Percentiles rank a stretch among this genome's conserved stretches.
Evolutionary conservation across 768 basidiomycete species (phyloP).

Genomic region (Tricholoma terreum): DNA sequence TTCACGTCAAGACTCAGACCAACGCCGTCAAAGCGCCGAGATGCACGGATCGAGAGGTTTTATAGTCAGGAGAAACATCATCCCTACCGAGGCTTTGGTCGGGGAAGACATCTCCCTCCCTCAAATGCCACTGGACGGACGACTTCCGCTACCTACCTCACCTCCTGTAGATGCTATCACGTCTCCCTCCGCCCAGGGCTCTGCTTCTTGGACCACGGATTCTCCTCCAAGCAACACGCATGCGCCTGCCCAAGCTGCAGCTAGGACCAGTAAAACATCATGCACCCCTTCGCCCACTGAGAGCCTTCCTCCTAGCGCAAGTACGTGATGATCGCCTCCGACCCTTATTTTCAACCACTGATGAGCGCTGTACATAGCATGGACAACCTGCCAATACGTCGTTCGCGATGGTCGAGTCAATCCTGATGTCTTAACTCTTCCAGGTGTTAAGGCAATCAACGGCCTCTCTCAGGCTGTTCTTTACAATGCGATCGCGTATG

Average conservation of each 20-base stretch:
- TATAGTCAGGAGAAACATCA: background rate
- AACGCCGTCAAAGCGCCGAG: background rate
- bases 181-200: background rate
- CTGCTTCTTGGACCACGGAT: background rate
- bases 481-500: slow-evolving; percentile 44
- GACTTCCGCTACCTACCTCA: background rate
- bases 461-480: slow-evolving; percentile 40
- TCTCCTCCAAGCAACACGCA: background rate
- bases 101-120: background rate
- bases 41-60: background rate
- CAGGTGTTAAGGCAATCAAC: slow-evolving; percentile 39
- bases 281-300: background rate
- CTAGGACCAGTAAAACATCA: background rate
- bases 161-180: background rate
- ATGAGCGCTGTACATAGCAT: slow-evolving; percentile 18
- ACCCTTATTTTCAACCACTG: background rate
- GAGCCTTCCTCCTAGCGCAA: slow-evolving; percentile 27
- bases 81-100: background rate
- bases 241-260: background rate
- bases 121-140: background rate
- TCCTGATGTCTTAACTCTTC: slow-evolving; percentile 48
- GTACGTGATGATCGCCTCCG: slow-evolving; percentile 31
- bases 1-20: background rate
- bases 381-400: slow-evolving; percentile 46
- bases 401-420: slow-evolving; percentile 52